phyloP scores from a whole-genome alignment of 2,329 filamentous ascomycete species.

The Cylindrodendrum hubeiense region DNA sequence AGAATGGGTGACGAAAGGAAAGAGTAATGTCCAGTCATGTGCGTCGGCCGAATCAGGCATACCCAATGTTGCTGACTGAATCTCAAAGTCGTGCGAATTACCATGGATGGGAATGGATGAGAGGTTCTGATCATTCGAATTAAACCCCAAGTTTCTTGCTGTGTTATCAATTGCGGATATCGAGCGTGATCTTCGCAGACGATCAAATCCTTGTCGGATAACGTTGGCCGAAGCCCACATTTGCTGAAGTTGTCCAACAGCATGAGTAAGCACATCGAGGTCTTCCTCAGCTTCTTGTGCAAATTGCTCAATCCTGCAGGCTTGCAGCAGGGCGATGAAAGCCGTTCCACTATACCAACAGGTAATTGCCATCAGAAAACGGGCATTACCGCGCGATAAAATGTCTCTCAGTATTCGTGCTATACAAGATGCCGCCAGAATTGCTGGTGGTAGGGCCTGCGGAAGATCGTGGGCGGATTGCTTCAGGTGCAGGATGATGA shows the following conservation, averaged over 20 bases:
- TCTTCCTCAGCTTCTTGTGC: slow-evolving; percentile 36
- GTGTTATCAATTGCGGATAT: background rate
- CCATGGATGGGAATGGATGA: background rate
- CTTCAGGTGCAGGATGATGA: slow-evolving; percentile 55
- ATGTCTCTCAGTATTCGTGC: slow-evolving; percentile 49
- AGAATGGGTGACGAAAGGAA: slow-evolving; percentile 35
- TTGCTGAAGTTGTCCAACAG: slow-evolving; percentile 33
- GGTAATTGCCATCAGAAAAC: slow-evolving; percentile 57
- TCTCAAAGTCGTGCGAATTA: slow-evolving; percentile 11
- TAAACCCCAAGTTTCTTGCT: background rate
- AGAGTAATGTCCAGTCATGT: slow-evolving; percentile 33
- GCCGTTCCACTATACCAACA: slow-evolving; percentile 58
- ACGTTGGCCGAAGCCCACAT: slow-evolving; percentile 42
- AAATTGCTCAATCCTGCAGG: slow-evolving; percentile 38
- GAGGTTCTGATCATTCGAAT: background rate
- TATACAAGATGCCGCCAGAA: slow-evolving; percentile 36
- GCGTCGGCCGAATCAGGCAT: background rate
- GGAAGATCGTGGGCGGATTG: slow-evolving; percentile 52
- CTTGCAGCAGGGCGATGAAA: slow-evolving; percentile 55
- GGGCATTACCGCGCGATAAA: slow-evolving; percentile 51
- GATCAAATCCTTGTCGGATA: slow-evolving; percentile 37
- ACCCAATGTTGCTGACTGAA: background rate
- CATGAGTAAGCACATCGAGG: slow-evolving; percentile 32
- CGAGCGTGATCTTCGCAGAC: slow-evolving; percentile 24
- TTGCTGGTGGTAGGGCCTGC: slow-evolving; percentile 33